These are phyloP conservation scores for Pythium biforme DNA, from an alignment of 352 stramenopile species.

Conservation along the genomic window DNA sequence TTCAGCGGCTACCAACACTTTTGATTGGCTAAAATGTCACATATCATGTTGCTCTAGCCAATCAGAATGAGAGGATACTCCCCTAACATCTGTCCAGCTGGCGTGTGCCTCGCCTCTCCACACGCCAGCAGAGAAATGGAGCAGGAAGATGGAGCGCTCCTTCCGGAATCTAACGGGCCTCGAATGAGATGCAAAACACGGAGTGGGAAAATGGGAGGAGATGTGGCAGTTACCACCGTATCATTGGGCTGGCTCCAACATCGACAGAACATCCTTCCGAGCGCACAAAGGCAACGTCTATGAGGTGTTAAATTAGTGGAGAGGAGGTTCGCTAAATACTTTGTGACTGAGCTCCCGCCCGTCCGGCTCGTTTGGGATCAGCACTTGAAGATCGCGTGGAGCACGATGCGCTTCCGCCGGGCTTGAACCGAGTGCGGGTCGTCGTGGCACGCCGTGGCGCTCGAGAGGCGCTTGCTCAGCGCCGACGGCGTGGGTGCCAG, in stretches of 20 bases:
- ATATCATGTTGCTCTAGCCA: not conserved
- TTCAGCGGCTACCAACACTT: constrained; percentile 2
- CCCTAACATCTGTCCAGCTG: constrained; percentile 9
- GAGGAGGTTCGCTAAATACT: not conserved
- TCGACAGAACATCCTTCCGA: not conserved
- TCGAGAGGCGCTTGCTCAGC: constrained; percentile 19
- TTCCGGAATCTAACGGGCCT: no score
- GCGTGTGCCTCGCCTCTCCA: constrained; percentile 12
- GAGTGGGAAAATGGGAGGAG: not conserved
- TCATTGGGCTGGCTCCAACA: not conserved
- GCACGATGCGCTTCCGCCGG: constrained; percentile 21
- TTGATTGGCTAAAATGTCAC: constrained; percentile 11
- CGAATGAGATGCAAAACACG: no score
- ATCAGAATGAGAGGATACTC: not conserved
- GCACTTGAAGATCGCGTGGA: constrained; percentile 26
- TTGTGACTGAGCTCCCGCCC: no score
- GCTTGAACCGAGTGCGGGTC: constrained; percentile 8
- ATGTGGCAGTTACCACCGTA: not conserved
- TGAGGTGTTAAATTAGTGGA: not conserved
- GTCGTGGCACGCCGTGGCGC: constrained; percentile 11
- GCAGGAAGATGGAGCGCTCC: no score
- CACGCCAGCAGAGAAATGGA: not conserved
- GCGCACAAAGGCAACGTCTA: not conserved
- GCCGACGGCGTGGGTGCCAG: not conserved
- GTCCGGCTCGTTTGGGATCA: constrained; percentile 1